Evolutionary conservation across 306 rosid species (phyloP), one percentile per base, ranked within the genome.

Genomic region (Herpetospermum pedunculosum): DNA sequence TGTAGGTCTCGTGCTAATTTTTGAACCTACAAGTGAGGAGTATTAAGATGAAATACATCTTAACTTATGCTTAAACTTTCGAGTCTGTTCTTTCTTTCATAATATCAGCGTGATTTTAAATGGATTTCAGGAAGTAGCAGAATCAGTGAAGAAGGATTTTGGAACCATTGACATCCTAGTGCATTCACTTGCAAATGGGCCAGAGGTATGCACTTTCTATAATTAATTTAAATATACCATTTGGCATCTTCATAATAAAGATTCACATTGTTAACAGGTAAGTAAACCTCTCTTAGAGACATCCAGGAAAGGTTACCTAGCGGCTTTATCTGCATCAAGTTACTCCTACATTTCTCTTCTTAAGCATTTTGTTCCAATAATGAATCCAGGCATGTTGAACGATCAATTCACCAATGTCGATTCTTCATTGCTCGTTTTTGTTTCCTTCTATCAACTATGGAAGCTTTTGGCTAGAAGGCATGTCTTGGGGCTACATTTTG

Each of bases 141-240:
- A 93, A 77, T 83, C 93, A 77, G 93, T 93, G 75, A 87, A 90
- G 84, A 86, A 81, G 54, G 97, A 93, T 83, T 93, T 86, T 63
- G 98, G 98, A 76, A 93, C 88, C 86, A 87, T 93, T 68, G 98
- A 92, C 84, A 88, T 92, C 67, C 97, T 93, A 52, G 98, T 93
- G 77, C 98, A 93, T 84, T 90, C 98, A 14, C 96, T 93, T 79
- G 98, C 98, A 50, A 93, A 93, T 76, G 97, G 89, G 54, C 98
- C 98, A 18, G 98, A 88, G 96, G 97, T 93, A 80, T 16, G 21
- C n/a, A 47, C n/a, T 54, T 75, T 76, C 62, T 73, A 3, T 4
- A 40, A 59, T 43, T 57, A 62, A 77, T 1, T 34, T 25, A 71
- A 18, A 48, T 29, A 37, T 10, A 40, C 48, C 30, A 70, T 70